These are phyloP conservation scores for Porcisia hertigi DNA, from an alignment of 208 protist genomes.

Conservation along the genomic window DNA sequence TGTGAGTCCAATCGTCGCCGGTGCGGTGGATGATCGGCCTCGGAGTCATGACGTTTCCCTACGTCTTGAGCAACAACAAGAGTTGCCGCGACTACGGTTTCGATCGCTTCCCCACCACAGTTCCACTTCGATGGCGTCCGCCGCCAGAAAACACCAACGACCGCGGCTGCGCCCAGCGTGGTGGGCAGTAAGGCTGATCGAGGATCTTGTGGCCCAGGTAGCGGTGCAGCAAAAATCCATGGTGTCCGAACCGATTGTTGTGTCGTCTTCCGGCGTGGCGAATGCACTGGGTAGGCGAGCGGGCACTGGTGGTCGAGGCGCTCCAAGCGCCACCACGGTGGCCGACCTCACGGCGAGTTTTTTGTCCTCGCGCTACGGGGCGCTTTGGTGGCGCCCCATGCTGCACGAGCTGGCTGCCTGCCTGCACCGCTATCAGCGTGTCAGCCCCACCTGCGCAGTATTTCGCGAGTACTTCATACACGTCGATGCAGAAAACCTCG, in stretches of 20 bases:
- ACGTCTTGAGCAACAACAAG: background rate
- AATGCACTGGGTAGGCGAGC: background rate
- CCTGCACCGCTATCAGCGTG: constrained; percentile 36
- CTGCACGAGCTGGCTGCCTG: constrained; percentile 41
- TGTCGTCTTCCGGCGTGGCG: background rate
- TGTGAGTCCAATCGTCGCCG: background rate
- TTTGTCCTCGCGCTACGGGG: constrained; percentile 39
- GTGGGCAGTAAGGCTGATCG: constrained; percentile 39
- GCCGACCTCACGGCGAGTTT: constrained; percentile 36
- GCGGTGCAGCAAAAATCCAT: constrained; percentile 25
- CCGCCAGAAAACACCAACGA: background rate
- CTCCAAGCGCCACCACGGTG: constrained; percentile 21
- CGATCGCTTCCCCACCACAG: constrained; percentile 1
- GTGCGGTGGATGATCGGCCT: background rate
- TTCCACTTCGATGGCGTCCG: background rate
- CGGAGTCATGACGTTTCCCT: background rate
- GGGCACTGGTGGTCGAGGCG: background rate
- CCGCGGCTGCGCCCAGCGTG: constrained; percentile 23
- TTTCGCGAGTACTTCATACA: constrained; percentile 53
- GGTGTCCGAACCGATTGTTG: background rate
- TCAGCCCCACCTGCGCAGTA: constrained; percentile 42
- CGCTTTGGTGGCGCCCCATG: constrained; percentile 42
- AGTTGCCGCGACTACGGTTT: background rate
- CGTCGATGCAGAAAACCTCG: constrained; percentile 26
- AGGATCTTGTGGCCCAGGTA: constrained; percentile 27